A percentile compares a stretch with the other conserved stretches of the same genome.
Conservation (phyloP, 2,329 filamentous ascomycete genomes). For the Calonectria honghensis region DNA sequence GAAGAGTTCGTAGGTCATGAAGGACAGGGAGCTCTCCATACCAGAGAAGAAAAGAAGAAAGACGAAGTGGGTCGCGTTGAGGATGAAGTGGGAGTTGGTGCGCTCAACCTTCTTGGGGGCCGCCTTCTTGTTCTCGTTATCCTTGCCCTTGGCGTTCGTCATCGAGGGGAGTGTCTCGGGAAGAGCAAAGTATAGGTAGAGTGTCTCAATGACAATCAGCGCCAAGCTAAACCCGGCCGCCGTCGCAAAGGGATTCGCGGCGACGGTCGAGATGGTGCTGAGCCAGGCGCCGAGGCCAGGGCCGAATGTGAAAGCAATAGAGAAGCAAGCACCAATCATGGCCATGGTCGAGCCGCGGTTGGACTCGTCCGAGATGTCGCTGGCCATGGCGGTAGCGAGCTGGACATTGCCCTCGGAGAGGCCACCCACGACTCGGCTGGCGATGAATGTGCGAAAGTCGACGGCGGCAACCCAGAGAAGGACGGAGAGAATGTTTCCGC, state of each 20-base stretch:
- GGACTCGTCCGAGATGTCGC: slow-evolving; percentile 92
- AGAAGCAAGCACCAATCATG: slow-evolving; percentile 96
- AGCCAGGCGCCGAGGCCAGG: slow-evolving; percentile 93
- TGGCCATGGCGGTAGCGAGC: slow-evolving; percentile 95
- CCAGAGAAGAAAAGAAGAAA: slow-evolving; percentile 98
- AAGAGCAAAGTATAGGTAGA: slow-evolving; percentile 88
- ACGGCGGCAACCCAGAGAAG: slow-evolving; percentile 94
- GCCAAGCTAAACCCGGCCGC: slow-evolving; percentile 91
- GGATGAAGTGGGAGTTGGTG: slow-evolving; percentile 88
- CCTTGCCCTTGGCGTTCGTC: slow-evolving; percentile 58
- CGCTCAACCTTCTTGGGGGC: slow-evolving; percentile 63
- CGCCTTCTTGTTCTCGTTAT: slow-evolving; percentile 49
- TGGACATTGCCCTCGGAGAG: slow-evolving; percentile 98
- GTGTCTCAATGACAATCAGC: slow-evolving; percentile 89
- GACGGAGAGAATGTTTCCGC: slow-evolving; percentile 93
- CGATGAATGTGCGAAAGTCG: slow-evolving; percentile 96
- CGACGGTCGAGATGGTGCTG: slow-evolving; percentile 84
- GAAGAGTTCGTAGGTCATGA: slow-evolving; percentile 98
- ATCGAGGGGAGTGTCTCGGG: slow-evolving; percentile 88
- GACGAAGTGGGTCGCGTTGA: slow-evolving; percentile 90
- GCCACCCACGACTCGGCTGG: slow-evolving; percentile 93
- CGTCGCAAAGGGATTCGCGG: slow-evolving; percentile 93
- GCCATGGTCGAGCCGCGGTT: slow-evolving; percentile 95
- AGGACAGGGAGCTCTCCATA: slow-evolving; percentile 97
- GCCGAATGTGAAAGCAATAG: slow-evolving; percentile 96